These are phyloP conservation scores for Plasmodium falciparum DNA, from an alignment of 169 alveolate species.

Conservation along the genomic window DNA sequence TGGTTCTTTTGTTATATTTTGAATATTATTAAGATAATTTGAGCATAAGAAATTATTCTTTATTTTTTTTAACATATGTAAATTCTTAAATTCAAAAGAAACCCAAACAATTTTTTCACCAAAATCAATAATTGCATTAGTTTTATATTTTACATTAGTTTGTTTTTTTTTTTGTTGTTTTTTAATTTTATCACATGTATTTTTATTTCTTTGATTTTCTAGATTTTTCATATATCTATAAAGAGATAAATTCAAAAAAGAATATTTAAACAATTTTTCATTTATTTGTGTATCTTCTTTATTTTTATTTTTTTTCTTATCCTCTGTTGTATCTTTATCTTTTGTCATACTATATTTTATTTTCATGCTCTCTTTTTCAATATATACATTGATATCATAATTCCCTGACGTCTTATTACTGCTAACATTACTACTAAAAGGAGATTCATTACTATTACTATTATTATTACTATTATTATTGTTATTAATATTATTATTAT, in stretches of 20 bases:
- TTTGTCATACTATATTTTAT: background rate
- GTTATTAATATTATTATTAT: background rate
- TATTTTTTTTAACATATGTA: slow-evolving; percentile 14
- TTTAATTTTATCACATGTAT: background rate
- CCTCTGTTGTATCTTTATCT: background rate
- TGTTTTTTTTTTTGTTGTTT: background rate
- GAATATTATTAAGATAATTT: background rate
- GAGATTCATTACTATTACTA: background rate
- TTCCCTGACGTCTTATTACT: background rate
- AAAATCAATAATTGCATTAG: slow-evolving; percentile 66
- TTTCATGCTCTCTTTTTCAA: slow-evolving; percentile 26
- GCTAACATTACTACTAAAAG: background rate
- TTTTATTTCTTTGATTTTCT: slow-evolving; percentile 8
- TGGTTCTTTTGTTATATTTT: slow-evolving; percentile 17
- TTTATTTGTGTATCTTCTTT: background rate
- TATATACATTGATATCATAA: slow-evolving; percentile 30
- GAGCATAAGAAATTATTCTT: slow-evolving; percentile 10
- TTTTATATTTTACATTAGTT: slow-evolving; percentile 30
- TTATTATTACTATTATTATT: background rate
- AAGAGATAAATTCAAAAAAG: slow-evolving; percentile 24
- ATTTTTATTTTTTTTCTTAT: background rate
- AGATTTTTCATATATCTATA: slow-evolving; percentile 9
- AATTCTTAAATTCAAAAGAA: slow-evolving; percentile 63
- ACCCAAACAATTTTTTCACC: slow-evolving; percentile 69
- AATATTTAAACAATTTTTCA: background rate